A percentile compares a stretch with the other conserved stretches of the same genome.
phyloP scores from a whole-genome alignment of 2,329 filamentous ascomycete species.

The Orbilia javanica region DNA sequence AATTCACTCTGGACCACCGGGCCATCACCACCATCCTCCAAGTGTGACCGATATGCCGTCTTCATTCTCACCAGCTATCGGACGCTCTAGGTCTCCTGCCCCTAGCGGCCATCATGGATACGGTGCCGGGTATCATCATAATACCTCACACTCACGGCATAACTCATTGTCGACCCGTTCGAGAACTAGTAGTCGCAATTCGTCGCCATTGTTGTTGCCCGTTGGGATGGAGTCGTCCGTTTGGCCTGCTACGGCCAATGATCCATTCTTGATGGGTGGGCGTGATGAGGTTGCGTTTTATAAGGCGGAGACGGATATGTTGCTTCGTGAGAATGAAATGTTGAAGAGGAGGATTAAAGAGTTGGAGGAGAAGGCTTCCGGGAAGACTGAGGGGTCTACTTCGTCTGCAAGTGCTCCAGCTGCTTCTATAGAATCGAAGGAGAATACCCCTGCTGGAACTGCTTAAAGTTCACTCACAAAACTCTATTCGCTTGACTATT shows the following conservation, averaged over 20 bases:
- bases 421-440: conserved; percentile 7
- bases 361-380: conserved; percentile 59
- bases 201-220: conserved; percentile 72
- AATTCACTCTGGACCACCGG: conserved; percentile 61
- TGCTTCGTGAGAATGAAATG: conserved; percentile 86
- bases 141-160: conserved; percentile 66
- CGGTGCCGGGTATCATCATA: conserved; percentile 36
- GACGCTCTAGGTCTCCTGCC: conserved; percentile 69
- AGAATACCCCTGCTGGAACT: neutral
- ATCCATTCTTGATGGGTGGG: conserved; percentile 63
- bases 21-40: conserved; percentile 62
- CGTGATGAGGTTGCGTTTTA: conserved; percentile 83
- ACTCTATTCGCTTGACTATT: neutral
- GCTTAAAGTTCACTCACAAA: neutral
- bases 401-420: conserved; percentile 14
- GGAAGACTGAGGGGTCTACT: conserved; percentile 12
- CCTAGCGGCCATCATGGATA: conserved; percentile 54
- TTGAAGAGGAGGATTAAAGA: conserved; percentile 73
- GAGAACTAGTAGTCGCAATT: conserved; percentile 71
- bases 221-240: conserved; percentile 71
- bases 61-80: conserved; percentile 66
- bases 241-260: conserved; percentile 69
- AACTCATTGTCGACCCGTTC: conserved; percentile 68
- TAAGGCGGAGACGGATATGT: conserved; percentile 82
- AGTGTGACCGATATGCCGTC: conserved; percentile 62